Evolutionary conservation across 2,329 filamentous ascomycete genomes (phyloP).

Genomic region (Fusarium protoensiforme): DNA sequence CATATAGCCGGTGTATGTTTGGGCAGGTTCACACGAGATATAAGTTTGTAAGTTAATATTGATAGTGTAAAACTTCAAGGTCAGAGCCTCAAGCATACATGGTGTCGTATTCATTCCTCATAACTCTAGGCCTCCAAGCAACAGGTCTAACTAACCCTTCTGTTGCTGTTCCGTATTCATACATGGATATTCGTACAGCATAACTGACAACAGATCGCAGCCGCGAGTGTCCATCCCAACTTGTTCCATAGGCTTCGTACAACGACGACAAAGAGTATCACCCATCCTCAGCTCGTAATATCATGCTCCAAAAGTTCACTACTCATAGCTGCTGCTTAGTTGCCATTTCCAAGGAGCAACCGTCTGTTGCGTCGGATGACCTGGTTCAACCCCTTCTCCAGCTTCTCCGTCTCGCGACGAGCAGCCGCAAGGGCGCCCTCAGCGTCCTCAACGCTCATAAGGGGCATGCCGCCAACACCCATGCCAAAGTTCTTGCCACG

Average conservation of each 20-base stretch:
- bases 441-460: slow-evolving; percentile 72
- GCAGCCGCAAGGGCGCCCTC: slow-evolving; percentile 65
- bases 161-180: slow-evolving; percentile 4
- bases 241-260: slow-evolving; percentile 7
- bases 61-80: not conserved
- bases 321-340: slow-evolving; percentile 18
- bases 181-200: slow-evolving; percentile 7
- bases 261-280: not conserved
- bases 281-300: not conserved
- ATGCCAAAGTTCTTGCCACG: slow-evolving; percentile 45
- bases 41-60: not conserved
- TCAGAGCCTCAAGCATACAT: not conserved
- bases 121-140: not conserved
- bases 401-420: slow-evolving; percentile 68
- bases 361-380: slow-evolving; percentile 70
- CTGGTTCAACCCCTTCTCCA: slow-evolving; percentile 71
- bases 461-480: slow-evolving; percentile 57
- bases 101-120: not conserved
- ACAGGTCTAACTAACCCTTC: not conserved
- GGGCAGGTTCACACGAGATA: not conserved
- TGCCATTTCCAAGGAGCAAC: slow-evolving; percentile 56
- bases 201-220: not conserved
- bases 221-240: not conserved
- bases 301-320: not conserved
- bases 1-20: not conserved